These are phyloP conservation scores for Pelargonium cotyledonis DNA, from an alignment of 441 rosid genomes.

Conservation along the genomic window DNA sequence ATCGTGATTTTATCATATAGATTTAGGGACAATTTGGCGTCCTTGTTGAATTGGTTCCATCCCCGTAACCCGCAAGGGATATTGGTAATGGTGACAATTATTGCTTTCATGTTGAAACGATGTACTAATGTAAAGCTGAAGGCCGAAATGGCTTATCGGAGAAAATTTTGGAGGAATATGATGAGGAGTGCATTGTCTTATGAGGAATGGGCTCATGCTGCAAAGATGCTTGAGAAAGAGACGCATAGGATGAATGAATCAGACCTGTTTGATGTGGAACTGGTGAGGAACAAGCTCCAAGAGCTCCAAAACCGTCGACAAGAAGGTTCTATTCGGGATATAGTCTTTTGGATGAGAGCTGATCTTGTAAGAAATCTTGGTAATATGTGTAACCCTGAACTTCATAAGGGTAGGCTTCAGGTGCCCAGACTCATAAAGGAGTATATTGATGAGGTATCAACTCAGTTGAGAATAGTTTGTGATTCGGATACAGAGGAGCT, in stretches of 20 bases:
- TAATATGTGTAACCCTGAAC: constrained; percentile 91
- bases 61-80: constrained; percentile 94
- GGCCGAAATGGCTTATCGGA: constrained; percentile 86
- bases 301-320: constrained; percentile 82
- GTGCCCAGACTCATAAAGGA: constrained; percentile 86
- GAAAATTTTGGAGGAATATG: constrained; percentile 98
- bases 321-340: constrained; percentile 79
- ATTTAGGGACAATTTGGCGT: constrained; percentile 32
- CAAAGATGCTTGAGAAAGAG: constrained; percentile 88
- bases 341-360: constrained; percentile 92
- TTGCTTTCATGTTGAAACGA: constrained; percentile 73
- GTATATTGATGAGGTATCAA: constrained; percentile 79
- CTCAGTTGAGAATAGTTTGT: constrained; percentile 82
- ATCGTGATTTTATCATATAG: constrained; percentile 36
- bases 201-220: constrained; percentile 98
- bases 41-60: constrained; percentile 82
- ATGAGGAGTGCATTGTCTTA: constrained; percentile 80
- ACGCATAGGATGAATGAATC: constrained; percentile 67
- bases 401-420: constrained; percentile 92
- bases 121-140: constrained; percentile 63
- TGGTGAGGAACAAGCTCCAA: constrained; percentile 76
- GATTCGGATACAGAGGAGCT: constrained; percentile 79
- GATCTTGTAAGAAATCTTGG: constrained; percentile 91
- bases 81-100: constrained; percentile 71
- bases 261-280: constrained; percentile 72